Percentiles rank a stretch among this genome's conserved stretches.
phyloP scores from a whole-genome alignment of 805 yeast species.

The Diddensiella santjacobensis region DNA sequence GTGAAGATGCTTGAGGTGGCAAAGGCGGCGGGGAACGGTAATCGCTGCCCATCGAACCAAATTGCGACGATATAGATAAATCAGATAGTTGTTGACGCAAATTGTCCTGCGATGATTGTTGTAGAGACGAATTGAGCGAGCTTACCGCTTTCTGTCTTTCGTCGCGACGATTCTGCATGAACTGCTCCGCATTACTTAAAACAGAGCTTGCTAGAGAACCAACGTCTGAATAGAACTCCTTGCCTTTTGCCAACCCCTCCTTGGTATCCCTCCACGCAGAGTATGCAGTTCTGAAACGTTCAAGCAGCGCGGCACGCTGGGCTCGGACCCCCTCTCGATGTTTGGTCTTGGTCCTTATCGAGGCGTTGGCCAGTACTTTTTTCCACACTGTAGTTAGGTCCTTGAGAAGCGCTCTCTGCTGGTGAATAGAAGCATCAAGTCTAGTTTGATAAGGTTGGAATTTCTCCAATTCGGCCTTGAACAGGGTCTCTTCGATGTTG shows the following conservation, averaged over 20 bases:
- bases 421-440: conserved; percentile 61
- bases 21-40: not conserved
- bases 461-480: conserved; percentile 70
- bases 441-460: conserved; percentile 66
- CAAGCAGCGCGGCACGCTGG: conserved; percentile 37
- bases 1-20: conserved; percentile 8
- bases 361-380: conserved; percentile 42
- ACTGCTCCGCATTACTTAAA: conserved; percentile 20
- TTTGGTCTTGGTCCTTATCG: conserved; percentile 41
- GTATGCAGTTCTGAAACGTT: conserved; percentile 46
- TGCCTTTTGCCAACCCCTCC: conserved; percentile 59
- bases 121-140: not conserved
- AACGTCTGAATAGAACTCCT: conserved; percentile 56
- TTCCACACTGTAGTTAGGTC: conserved; percentile 46
- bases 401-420: conserved; percentile 54
- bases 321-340: conserved; percentile 36
- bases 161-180: conserved; percentile 20
- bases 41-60: not conserved
- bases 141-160: conserved; percentile 14
- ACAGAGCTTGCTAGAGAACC: conserved; percentile 12
- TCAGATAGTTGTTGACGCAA: conserved; percentile 17
- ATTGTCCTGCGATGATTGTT: conserved; percentile 14
- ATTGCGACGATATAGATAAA: conserved; percentile 9
- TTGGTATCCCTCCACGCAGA: conserved; percentile 55
- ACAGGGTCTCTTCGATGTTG: conserved; percentile 53